These are phyloP conservation scores for Thalassiosira livingstoniorum DNA, from an alignment of 352 stramenopile species.

Conservation along the genomic window DNA sequence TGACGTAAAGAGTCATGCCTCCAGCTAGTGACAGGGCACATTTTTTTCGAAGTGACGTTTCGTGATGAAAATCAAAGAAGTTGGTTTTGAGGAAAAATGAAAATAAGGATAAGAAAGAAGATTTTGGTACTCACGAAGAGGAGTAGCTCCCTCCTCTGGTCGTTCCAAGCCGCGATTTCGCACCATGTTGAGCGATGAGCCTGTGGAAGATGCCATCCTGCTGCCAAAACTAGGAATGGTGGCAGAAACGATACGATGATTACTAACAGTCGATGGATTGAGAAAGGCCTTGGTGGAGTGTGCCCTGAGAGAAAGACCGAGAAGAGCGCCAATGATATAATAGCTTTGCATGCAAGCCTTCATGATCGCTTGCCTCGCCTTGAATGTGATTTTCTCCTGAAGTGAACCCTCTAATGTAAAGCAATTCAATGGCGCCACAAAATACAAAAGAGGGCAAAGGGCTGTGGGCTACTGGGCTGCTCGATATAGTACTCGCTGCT, in stretches of 20 bases:
- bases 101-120: background rate
- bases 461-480: too few relatives aligned
- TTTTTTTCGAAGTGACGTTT: too few relatives aligned
- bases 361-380: too few relatives aligned
- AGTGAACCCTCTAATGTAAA: too few relatives aligned
- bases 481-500: too few relatives aligned
- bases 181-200: constrained; percentile 61
- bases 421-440: too few relatives aligned
- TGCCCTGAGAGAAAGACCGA: constrained; percentile 36
- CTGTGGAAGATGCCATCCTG: constrained; percentile 20
- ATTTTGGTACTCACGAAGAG: constrained; percentile 59
- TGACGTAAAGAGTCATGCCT: constrained; percentile 82
- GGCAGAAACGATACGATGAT: background rate
- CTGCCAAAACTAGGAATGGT: background rate
- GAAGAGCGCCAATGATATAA: constrained; percentile 13
- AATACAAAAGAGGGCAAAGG: too few relatives aligned
- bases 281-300: constrained; percentile 19
- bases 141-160: constrained; percentile 69
- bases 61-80: background rate
- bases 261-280: background rate
- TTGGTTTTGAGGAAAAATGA: background rate
- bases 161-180: constrained; percentile 73
- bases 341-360: too few relatives aligned
- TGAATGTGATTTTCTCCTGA: too few relatives aligned
- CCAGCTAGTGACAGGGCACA: constrained; percentile 47